A percentile compares a stretch with the other conserved stretches of the same genome.
These are phyloP conservation scores for Centella asiatica DNA, from an alignment of 129 eudicot genomes.

Conservation along the genomic window DNA sequence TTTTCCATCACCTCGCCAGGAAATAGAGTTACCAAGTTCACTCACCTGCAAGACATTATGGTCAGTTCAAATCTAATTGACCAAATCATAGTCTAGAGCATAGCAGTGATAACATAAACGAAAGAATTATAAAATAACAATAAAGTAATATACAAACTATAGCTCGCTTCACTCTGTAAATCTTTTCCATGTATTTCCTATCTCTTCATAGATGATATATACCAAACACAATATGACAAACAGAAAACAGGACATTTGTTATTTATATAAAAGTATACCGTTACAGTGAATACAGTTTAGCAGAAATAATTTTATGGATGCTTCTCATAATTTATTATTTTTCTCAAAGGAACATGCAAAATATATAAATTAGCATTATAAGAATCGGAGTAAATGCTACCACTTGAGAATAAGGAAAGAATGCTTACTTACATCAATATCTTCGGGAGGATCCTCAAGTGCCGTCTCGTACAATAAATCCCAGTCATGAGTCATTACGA, in stretches of 20 bases:
- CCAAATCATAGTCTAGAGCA: background rate
- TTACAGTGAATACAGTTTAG: background rate
- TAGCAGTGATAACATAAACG: background rate
- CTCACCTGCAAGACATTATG: constrained; percentile 41
- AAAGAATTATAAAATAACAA: too few relatives aligned
- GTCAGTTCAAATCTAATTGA: constrained; percentile 18
- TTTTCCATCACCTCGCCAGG: constrained; percentile 96
- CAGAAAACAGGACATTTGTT: too few relatives aligned
- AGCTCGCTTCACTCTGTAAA: too few relatives aligned
- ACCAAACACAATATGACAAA: too few relatives aligned
- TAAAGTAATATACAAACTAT: too few relatives aligned
- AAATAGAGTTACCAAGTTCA: constrained; percentile 38
- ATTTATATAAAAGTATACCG: too few relatives aligned
- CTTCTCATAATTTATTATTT: too few relatives aligned
- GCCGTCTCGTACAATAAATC: constrained; percentile 79
- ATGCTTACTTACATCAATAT: constrained; percentile 69
- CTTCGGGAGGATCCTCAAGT: constrained; percentile 65
- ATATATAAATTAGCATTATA: background rate
- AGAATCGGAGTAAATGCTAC: background rate
- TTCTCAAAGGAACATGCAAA: background rate
- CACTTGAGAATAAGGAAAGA: constrained; percentile 12
- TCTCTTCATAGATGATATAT: too few relatives aligned
- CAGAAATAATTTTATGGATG: background rate
- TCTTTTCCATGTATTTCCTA: too few relatives aligned
- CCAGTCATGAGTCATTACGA: constrained; percentile 96